Base-by-base conservation (phyloP, 1,284 basidiomycete species). In the Chondrostereum purpureum region DNA sequence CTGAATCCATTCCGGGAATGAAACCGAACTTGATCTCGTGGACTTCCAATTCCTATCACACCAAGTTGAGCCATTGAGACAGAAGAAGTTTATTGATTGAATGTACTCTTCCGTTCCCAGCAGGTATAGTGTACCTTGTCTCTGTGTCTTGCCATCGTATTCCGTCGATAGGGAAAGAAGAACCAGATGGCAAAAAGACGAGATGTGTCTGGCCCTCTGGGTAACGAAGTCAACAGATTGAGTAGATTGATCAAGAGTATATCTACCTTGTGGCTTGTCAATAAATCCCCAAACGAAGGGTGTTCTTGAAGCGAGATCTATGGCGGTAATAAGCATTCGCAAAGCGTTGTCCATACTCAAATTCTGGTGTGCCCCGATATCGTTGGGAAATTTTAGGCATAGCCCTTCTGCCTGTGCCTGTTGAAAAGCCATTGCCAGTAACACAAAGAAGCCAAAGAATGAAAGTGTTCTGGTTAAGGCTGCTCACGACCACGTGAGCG, bases 201-300 rank as follows among this genome's bases (percentile, higher is more conserved):
- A 88, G 70, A 39, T 73, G 66, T 5, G 82, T 57, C 49, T 79
- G 73, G 3, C 84, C 84, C 59, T 88, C 85, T 86, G 49, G 8
- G 38, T 23, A 27, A 51, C 31, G n/a, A 50, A 21, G n/a, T n/a
- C n/a, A n/a, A n/a, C n/a, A n/a, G n/a, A n/a, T n/a, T n/a, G n/a
- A n/a, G n/a, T n/a, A n/a, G 36, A 44, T 24, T 38, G 31, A 39
- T 21, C 23, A 35, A 42, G 34, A 27, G 8, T 17, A 18, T 16
- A 39, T 38, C 27, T 36, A 83, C 85, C 85, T 54, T 62, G 54
- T 16, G 86, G 84, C 53, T 80, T 83, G 67, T 89, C 86, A 22
- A 89, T 75, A 53, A 77, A 88, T 1, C 71, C 66, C 81, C 83
- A 88, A 12, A 64, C 55, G 55, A 83, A 89, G 2, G 86, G 82